Evolutionary conservation across 169 alveolate genomes (phyloP).

Genomic region (Plasmodium billcollinsi): DNA sequence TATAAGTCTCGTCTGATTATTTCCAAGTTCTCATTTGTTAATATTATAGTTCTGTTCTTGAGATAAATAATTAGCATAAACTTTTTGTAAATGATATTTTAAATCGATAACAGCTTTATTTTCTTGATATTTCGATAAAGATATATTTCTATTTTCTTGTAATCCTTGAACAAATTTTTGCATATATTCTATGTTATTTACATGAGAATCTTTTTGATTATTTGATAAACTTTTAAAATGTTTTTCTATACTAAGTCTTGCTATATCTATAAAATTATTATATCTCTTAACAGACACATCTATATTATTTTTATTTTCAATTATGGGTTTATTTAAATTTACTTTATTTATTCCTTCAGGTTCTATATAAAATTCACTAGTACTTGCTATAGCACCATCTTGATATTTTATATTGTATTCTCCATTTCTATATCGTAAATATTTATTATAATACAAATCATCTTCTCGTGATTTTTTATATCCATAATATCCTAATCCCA

Average conservation of each 20-base stretch:
- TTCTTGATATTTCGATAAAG: conserved; percentile 35
- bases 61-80: neutral
- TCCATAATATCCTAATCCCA: conserved; percentile 40
- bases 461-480: neutral
- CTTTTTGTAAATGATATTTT: conserved; percentile 10
- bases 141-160: conserved; percentile 14
- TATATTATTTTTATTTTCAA: conserved; percentile 31
- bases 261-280: conserved; percentile 53
- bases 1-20: neutral
- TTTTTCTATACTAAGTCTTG: conserved; percentile 6
- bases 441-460: neutral
- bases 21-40: neutral
- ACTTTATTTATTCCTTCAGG: conserved; percentile 63
- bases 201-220: conserved; percentile 12
- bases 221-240: conserved; percentile 21
- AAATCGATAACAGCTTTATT: conserved; percentile 35
- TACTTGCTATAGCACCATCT: conserved; percentile 36
- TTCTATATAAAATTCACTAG: conserved; percentile 32
- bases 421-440: neutral
- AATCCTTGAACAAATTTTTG: conserved; percentile 42
- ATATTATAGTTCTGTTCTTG: neutral
- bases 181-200: conserved; percentile 23
- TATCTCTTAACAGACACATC: conserved; percentile 37
- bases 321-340: conserved; percentile 21
- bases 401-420: conserved; percentile 12